Conservation (phyloP, 2,329 filamentous ascomycete species). For the Fusarium pseudocircinatum region DNA sequence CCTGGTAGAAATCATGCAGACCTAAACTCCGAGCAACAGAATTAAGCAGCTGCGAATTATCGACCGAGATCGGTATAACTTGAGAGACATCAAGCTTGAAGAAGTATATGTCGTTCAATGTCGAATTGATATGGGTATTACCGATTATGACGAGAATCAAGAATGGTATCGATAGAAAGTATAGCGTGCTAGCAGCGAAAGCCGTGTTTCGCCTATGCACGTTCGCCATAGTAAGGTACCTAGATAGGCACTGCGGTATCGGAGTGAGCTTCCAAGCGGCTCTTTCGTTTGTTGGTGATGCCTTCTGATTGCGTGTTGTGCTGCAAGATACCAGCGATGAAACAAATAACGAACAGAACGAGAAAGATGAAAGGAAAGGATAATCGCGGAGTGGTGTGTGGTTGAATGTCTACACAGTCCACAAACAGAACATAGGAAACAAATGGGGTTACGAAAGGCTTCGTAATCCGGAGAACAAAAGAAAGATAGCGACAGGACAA, state of each 20-base stretch:
- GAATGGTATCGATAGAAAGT: conserved; percentile 80
- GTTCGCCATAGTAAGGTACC: conserved; percentile 36
- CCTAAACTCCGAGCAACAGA: conserved; percentile 87
- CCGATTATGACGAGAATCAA: conserved; percentile 82
- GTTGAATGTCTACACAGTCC: conserved; percentile 16
- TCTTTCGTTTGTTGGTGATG: conserved; percentile 21
- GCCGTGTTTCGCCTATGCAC: conserved; percentile 66
- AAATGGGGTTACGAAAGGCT: conserved; percentile 4
- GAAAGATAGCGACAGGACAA: conserved; percentile 18
- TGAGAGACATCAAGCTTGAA: conserved; percentile 84
- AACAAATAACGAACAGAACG: conserved; percentile 4
- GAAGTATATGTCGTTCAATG: conserved; percentile 80
- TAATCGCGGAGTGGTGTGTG: not conserved
- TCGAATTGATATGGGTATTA: conserved; percentile 70
- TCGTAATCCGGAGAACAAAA: conserved; percentile 13
- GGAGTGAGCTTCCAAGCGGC: conserved; percentile 10
- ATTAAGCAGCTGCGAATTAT: conserved; percentile 81
- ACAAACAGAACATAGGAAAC: conserved; percentile 13
- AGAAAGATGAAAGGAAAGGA: conserved; percentile 5
- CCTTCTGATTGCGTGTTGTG: not conserved
- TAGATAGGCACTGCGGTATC: not conserved
- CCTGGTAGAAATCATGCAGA: conserved; percentile 93
- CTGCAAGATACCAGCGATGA: not conserved
- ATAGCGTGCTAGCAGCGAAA: conserved; percentile 72
- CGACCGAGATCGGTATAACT: conserved; percentile 78